Percentiles rank a stretch among this genome's conserved stretches.
phyloP scores from a whole-genome alignment of 2,329 filamentous ascomycete species.

The Fusarium sp. region DNA sequence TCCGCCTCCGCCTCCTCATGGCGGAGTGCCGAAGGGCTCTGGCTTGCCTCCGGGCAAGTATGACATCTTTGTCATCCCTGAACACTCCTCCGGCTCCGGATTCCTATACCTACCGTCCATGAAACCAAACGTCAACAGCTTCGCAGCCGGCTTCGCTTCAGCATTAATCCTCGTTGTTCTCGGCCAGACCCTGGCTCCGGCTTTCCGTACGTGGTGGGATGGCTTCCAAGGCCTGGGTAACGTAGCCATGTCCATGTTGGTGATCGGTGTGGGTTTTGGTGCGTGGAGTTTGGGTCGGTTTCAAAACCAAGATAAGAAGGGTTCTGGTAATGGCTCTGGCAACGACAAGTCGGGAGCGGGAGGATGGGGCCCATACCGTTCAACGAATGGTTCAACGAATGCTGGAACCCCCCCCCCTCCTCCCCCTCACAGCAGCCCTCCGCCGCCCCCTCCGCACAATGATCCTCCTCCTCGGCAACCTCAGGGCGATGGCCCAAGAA shows the following conservation, averaged over 20 bases:
- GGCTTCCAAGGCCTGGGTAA: slow-evolving; percentile 78
- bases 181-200: slow-evolving; percentile 79
- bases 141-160: slow-evolving; percentile 85
- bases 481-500: slow-evolving; percentile 49
- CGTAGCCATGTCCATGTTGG: slow-evolving; percentile 77
- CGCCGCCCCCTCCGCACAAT: slow-evolving; percentile 53
- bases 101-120: slow-evolving; percentile 96
- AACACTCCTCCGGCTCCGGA: slow-evolving; percentile 87
- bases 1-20: slow-evolving; percentile 89
- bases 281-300: slow-evolving; percentile 74
- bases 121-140: slow-evolving; percentile 88
- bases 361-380: slow-evolving; percentile 44
- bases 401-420: slow-evolving; percentile 50
- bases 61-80: slow-evolving; percentile 96
- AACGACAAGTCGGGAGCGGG: slow-evolving; percentile 46
- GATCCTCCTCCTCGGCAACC: slow-evolving; percentile 44
- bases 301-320: slow-evolving; percentile 47
- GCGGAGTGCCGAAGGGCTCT: slow-evolving; percentile 76
- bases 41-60: slow-evolving; percentile 90
- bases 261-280: slow-evolving; percentile 78
- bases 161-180: slow-evolving; percentile 79
- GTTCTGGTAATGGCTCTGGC: slow-evolving; percentile 36
- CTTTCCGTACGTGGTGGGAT: slow-evolving; percentile 78
- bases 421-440: slow-evolving; percentile 45
- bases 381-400: slow-evolving; percentile 49